These are phyloP conservation scores for Colletotrichum limetticola DNA, from an alignment of 2,329 filamentous ascomycete species.

Conservation along the genomic window DNA sequence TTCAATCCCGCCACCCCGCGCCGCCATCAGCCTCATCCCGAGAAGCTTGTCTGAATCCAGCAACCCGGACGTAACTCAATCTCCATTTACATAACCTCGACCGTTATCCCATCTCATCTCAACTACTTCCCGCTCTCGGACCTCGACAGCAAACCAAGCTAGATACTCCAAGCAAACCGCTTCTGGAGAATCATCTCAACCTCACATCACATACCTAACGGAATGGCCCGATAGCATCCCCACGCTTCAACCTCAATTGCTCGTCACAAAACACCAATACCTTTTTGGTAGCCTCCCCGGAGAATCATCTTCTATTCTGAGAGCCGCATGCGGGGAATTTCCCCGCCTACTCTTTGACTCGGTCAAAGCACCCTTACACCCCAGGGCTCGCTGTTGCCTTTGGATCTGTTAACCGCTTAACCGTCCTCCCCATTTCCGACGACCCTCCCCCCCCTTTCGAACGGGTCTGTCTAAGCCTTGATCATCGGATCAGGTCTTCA, in stretches of 20 bases:
- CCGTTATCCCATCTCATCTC: background rate
- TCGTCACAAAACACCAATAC: conserved; percentile 29
- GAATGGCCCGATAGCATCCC: conserved; percentile 35
- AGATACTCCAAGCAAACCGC: background rate
- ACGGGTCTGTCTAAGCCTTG: conserved; percentile 12
- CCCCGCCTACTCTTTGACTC: conserved; percentile 37
- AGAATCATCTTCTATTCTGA: conserved; percentile 31
- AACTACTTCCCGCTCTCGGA: background rate
- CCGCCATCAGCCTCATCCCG: conserved; percentile 15
- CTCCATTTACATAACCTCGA: background rate
- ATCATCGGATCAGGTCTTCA: conserved; percentile 17
- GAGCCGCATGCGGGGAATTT: conserved; percentile 38
- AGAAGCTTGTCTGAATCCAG: conserved; percentile 9
- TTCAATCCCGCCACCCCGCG: conserved; percentile 10
- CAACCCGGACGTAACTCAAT: conserved; percentile 1
- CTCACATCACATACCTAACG: conserved; percentile 14
- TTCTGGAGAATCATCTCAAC: background rate
- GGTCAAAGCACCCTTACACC: conserved; percentile 35
- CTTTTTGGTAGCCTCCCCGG: conserved; percentile 33
- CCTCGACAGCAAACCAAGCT: background rate
- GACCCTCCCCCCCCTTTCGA: background rate
- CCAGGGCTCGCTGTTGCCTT: conserved; percentile 32
- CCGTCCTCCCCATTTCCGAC: background rate
- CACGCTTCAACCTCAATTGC: conserved; percentile 17
- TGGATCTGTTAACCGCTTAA: background rate